Evolutionary conservation across 495 filamentous ascomycete species (phyloP), one percentile per base, ranked within the genome.

Genomic region (Lophiotrema nucula): DNA sequence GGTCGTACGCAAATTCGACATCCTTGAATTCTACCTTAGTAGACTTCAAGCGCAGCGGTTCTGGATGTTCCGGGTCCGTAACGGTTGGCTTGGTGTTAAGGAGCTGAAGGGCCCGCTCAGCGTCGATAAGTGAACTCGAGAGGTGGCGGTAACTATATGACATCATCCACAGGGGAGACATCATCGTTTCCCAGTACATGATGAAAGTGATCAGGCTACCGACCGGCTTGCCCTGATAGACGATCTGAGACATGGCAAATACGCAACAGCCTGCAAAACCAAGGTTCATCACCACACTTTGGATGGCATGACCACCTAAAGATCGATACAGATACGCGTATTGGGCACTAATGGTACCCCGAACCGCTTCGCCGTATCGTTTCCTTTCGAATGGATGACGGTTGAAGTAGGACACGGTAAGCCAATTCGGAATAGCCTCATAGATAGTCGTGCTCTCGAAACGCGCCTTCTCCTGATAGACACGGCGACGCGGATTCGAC

Each of bases 391-490:
- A 83, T 1, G 73, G 69, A 21, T 83, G 76, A 56, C 84, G 83
- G 68, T 92, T 92, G 75, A 91, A 90, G 65, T 85, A 82, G 22
- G 67, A 62, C n/a, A 88, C 87, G 12, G 88, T 89, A 19, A 77
- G 72, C 88, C 88, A 91, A 28, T 82, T 85, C 48, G 77, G 77
- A 44, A 89, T 80, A 0, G 83, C 79, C 47, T 87, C 82, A 60
- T 83, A 79, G 53, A 85, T 77, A 19, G 84, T 75, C 46, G 80
- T 81, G 46, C 76, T 74, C 64, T 87, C 81, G 62, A 82, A 77
- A 28, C 81, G 81, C 51, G 69, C 75, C 18, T 64, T 69, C 49
- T 74, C 68, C 47, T 67, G 21, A 54, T 62, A 58, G 37, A 49
- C 41, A 43, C 70, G 53, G 48, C 67, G 39, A 21, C 21, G 3